Evolutionary conservation across 257 asterid species (phyloP).

Genomic region (Buddleja alternifolia): DNA sequence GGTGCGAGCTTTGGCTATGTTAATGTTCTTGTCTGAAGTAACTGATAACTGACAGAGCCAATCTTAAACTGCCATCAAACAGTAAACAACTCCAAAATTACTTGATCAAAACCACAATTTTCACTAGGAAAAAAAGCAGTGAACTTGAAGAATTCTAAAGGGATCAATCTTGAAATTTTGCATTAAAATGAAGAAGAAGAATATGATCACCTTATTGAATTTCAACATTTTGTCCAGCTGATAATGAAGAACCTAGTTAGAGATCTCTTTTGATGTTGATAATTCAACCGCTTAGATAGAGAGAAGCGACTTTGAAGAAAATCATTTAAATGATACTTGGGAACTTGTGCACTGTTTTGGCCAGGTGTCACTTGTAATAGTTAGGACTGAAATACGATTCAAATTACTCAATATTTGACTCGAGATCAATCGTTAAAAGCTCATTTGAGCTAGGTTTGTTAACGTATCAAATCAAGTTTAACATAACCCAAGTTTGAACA

Average conservation of each 20-base stretch:
- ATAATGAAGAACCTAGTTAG: not conserved
- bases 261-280: not conserved
- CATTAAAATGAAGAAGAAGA: not conserved
- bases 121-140: not conserved
- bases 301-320: too few relatives aligned
- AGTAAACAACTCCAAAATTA: not conserved
- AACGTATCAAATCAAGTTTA: too few relatives aligned
- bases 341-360: too few relatives aligned
- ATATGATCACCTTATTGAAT: not conserved
- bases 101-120: not conserved
- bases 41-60: slow-evolving; percentile 50
- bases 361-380: too few relatives aligned
- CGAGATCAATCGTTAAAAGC: too few relatives aligned
- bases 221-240: not conserved
- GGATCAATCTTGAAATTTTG: not conserved
- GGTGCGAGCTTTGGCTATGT: slow-evolving; percentile 32
- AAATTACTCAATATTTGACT: too few relatives aligned
- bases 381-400: too few relatives aligned
- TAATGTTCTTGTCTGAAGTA: slow-evolving; percentile 35
- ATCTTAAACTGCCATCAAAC: slow-evolving; percentile 40
- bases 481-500: too few relatives aligned
- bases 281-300: too few relatives aligned
- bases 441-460: too few relatives aligned
- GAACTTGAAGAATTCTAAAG: not conserved
- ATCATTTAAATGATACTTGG: too few relatives aligned